These are phyloP conservation scores for Coemansia sp. DNA, from an alignment of 192 early-diverging fungal genomes.

Conservation along the genomic window DNA sequence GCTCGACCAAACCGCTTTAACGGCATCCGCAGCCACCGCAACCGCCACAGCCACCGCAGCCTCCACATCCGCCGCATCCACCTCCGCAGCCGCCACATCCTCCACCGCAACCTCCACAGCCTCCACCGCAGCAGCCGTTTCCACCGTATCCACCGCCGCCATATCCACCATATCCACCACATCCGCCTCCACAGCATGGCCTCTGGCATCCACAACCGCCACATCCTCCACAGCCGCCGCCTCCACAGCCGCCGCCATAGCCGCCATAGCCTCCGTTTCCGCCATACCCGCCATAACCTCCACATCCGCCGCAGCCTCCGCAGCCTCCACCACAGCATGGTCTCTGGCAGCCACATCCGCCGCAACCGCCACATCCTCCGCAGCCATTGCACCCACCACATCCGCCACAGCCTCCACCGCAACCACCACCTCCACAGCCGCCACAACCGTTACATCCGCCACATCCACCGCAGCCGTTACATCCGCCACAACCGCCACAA, in stretches of 20 bases:
- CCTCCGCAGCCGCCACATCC: neutral
- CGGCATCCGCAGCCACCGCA: constrained; percentile 25
- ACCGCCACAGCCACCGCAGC: constrained; percentile 18
- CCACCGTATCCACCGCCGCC: constrained; percentile 33
- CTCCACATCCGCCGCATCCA: constrained; percentile 16
- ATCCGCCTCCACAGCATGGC: constrained; percentile 23
- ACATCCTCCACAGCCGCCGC: constrained; percentile 3
- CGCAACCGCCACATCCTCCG: constrained; percentile 16
- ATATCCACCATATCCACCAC: constrained; percentile 22
- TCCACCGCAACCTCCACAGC: neutral
- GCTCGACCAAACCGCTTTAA: constrained; percentile 19
- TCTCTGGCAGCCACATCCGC: constrained; percentile 17
- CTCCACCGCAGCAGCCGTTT: constrained; percentile 22
- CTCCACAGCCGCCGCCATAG: neutral
- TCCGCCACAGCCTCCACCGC: constrained; percentile 28
- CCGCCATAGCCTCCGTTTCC: constrained; percentile 17
- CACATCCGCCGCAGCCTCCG: constrained; percentile 23
- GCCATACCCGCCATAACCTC: constrained; percentile 23
- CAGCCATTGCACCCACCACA: constrained; percentile 25
- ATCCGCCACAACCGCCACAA: constrained; percentile 15
- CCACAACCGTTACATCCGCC: constrained; percentile 4
- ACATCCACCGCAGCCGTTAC: constrained; percentile 12
- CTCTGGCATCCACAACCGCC: constrained; percentile 19
- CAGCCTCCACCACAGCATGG: constrained; percentile 25
- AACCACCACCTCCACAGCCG: constrained; percentile 21